Evolutionary conservation across 208 protist genomes (phyloP).

Genomic region (Angomonas ambiguus): DNA sequence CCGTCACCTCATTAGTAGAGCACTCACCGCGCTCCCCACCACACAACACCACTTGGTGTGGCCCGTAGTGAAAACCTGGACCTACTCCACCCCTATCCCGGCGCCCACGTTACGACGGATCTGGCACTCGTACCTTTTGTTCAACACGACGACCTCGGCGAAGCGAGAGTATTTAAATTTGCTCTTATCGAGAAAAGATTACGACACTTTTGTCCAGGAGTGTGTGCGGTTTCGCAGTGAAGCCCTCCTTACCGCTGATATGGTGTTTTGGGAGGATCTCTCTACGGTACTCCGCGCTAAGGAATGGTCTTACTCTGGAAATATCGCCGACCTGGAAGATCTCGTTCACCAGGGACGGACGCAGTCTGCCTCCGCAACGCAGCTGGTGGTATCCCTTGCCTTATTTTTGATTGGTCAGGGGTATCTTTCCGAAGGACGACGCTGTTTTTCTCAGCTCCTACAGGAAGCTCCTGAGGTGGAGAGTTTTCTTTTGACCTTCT

Average conservation of each 20-base stretch:
- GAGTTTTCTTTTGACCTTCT: constrained; percentile 45
- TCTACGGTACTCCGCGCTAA: constrained; percentile 42
- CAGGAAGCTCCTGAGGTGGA: constrained; percentile 40
- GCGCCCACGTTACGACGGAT: constrained; percentile 39
- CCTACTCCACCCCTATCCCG: constrained; percentile 33
- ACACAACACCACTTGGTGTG: constrained; percentile 81
- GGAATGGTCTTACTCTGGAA: constrained; percentile 40
- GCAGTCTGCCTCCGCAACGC: constrained; percentile 46
- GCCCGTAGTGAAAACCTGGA: constrained; percentile 51
- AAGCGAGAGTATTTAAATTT: constrained; percentile 63
- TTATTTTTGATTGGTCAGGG: constrained; percentile 75
- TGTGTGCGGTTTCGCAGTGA: not conserved
- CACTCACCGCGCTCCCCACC: constrained; percentile 48
- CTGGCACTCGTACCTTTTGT: constrained; percentile 56
- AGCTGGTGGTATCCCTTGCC: constrained; percentile 43
- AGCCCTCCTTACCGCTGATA: constrained; percentile 31
- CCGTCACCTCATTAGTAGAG: constrained; percentile 48
- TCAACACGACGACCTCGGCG: constrained; percentile 37
- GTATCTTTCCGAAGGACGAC: constrained; percentile 35
- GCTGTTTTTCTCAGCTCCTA: constrained; percentile 35
- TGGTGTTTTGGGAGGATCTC: constrained; percentile 62
- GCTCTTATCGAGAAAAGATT: constrained; percentile 41
- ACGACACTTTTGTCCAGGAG: constrained; percentile 50
- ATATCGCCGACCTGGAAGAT: constrained; percentile 27
- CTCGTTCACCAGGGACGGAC: constrained; percentile 36